Conservation (phyloP, 352 stramenopile species). For the Phytophthora europaea region DNA sequence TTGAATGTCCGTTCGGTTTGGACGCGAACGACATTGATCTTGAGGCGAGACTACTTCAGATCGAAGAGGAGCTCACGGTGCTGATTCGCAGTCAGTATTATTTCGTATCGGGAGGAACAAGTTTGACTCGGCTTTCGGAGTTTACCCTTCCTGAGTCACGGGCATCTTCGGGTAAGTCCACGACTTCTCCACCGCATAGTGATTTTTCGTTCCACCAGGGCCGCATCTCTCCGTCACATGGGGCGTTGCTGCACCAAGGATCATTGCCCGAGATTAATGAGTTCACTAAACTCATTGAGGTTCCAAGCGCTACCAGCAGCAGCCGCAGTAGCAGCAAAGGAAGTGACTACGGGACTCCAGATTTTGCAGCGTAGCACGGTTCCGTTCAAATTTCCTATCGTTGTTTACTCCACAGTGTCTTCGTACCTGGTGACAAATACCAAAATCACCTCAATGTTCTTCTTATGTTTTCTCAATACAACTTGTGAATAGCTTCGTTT, state of each 20-base stretch:
- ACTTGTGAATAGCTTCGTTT: too few species aligned
- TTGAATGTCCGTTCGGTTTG: constrained; percentile 84
- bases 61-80: constrained; percentile 86
- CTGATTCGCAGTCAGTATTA: constrained; percentile 86
- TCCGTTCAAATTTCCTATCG: not conserved
- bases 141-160: constrained; percentile 13
- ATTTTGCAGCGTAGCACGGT: constrained; percentile 23
- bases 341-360: constrained; percentile 28
- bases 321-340: constrained; percentile 15
- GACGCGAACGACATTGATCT: constrained; percentile 88
- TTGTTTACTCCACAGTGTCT: too few species aligned
- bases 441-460: too few species aligned
- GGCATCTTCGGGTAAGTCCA: constrained; percentile 17
- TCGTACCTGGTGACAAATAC: too few species aligned
- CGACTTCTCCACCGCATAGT: constrained; percentile 20
- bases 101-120: constrained; percentile 71
- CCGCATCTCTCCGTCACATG: constrained; percentile 57
- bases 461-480: too few species aligned
- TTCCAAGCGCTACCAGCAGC: constrained; percentile 17
- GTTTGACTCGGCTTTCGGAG: constrained; percentile 34
- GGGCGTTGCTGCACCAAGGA: constrained; percentile 39
- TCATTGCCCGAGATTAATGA: constrained; percentile 84
- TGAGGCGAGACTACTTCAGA: constrained; percentile 74
- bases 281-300: constrained; percentile 71
- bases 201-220: constrained; percentile 79